These are phyloP conservation scores for Cladosporium phlei DNA, from an alignment of 2,329 filamentous ascomycete species.

Conservation along the genomic window DNA sequence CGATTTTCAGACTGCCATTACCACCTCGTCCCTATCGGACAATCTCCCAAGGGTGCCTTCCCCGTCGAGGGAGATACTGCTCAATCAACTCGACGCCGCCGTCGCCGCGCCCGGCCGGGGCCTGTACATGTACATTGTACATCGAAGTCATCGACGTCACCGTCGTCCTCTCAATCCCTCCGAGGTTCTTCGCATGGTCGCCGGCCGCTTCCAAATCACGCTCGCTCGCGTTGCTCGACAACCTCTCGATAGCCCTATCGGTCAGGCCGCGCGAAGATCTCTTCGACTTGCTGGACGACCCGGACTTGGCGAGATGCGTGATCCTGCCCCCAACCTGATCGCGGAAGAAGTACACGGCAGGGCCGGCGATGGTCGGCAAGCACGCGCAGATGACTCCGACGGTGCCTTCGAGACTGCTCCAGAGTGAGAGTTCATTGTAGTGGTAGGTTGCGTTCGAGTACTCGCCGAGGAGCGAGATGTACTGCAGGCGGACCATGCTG, in stretches of 20 bases:
- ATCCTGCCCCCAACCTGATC: not conserved
- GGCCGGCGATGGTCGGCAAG: constrained; percentile 18
- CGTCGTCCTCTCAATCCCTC: not conserved
- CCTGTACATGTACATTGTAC: too few relatives aligned
- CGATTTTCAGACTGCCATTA: too few relatives aligned
- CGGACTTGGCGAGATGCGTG: not conserved
- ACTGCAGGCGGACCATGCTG: constrained; percentile 17
- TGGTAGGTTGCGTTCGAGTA: constrained; percentile 21
- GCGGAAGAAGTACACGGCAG: constrained; percentile 4
- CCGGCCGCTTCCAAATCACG: not conserved
- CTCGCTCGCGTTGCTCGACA: not conserved
- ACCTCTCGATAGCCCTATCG: not conserved
- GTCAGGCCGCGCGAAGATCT: not conserved
- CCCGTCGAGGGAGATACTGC: too few relatives aligned
- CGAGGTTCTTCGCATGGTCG: not conserved
- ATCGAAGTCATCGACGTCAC: not conserved
- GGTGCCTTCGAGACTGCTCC: constrained; percentile 20
- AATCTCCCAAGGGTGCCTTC: too few relatives aligned
- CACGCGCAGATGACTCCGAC: constrained; percentile 22
- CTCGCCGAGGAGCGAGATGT: constrained; percentile 12
- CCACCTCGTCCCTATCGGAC: too few relatives aligned
- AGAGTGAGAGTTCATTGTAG: constrained; percentile 20
- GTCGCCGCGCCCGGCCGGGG: too few relatives aligned
- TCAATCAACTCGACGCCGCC: too few relatives aligned
- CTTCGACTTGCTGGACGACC: not conserved